Percentiles rank a stretch among this genome's conserved stretches.
phyloP scores from a whole-genome alignment of 2,329 filamentous ascomycete genomes.

The Boeremia lycopersici region DNA sequence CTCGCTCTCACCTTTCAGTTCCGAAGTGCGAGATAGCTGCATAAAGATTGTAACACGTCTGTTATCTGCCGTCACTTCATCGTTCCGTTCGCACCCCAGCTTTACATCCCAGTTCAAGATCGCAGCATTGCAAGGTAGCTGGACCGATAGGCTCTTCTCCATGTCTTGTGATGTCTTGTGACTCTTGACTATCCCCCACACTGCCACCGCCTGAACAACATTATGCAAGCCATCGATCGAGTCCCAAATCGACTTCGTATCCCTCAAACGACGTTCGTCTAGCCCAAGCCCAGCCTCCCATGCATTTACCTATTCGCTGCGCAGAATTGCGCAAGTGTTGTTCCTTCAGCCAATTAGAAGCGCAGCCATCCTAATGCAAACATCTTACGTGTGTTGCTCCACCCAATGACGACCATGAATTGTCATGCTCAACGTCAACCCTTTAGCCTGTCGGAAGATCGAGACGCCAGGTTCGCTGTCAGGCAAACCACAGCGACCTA shows the following conservation, averaged over 20 bases:
- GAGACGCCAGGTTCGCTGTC: conserved; percentile 1
- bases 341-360: conserved; percentile 4
- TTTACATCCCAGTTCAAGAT: conserved; percentile 3
- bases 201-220: conserved; percentile 6
- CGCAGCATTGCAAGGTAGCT: conserved; percentile 10
- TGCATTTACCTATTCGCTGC: conserved; percentile 7
- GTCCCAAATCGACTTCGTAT: conserved; percentile 4
- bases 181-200: conserved; percentile 15
- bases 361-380: neutral
- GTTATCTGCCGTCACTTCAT: conserved; percentile 12
- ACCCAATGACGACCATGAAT: conserved; percentile 14
- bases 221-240: conserved; percentile 17
- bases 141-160: conserved; percentile 14
- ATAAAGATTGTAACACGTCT: conserved; percentile 8
- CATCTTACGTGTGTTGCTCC: conserved; percentile 19
- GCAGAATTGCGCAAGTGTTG: conserved; percentile 1
- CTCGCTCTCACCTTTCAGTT: conserved; percentile 5
- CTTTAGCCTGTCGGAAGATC: neutral
- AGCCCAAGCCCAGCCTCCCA: conserved; percentile 2
- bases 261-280: conserved; percentile 4
- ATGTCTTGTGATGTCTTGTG: conserved; percentile 18
- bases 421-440: conserved; percentile 8
- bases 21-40: conserved; percentile 10
- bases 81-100: conserved; percentile 1
- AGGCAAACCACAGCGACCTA: neutral